Evolutionary conservation across 2,329 filamentous ascomycete genomes (phyloP).

Genomic region (Paracoccidioides brasiliensis): DNA sequence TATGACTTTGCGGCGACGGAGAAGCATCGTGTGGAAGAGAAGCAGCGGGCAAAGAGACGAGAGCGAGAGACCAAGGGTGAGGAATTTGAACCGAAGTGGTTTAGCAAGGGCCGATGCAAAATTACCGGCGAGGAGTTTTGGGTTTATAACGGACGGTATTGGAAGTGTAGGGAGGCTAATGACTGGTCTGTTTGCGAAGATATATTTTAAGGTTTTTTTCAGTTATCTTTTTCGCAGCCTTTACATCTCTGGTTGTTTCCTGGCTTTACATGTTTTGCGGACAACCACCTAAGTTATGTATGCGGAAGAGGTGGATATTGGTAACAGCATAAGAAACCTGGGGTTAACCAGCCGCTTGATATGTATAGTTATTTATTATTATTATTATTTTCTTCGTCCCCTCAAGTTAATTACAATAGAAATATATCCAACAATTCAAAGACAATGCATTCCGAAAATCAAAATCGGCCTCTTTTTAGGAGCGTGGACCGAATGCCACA

Average conservation of each 20-base stretch:
- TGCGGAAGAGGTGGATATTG: background rate
- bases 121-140: conserved; percentile 82
- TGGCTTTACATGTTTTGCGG: background rate
- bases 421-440: background rate
- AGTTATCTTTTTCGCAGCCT: background rate
- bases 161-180: conserved; percentile 51
- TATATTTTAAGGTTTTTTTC: conserved; percentile 43
- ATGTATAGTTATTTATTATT: background rate
- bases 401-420: background rate
- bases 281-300: background rate
- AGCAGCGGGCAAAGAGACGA: conserved; percentile 64
- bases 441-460: too few species aligned
- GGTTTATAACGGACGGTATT: conserved; percentile 81
- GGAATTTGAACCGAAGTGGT: conserved; percentile 78
- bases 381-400: background rate
- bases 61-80: conserved; percentile 64
- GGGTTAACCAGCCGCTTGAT: background rate
- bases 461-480: background rate
- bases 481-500: background rate
- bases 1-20: conserved; percentile 88
- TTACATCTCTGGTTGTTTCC: background rate
- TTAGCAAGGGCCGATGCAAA: conserved; percentile 56
- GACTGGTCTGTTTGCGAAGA: conserved; percentile 63
- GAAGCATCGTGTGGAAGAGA: conserved; percentile 90
- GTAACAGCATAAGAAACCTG: background rate